These are phyloP conservation scores for Anastatica hierochuntica DNA, from an alignment of 345 rosid genomes.

Conservation along the genomic window DNA sequence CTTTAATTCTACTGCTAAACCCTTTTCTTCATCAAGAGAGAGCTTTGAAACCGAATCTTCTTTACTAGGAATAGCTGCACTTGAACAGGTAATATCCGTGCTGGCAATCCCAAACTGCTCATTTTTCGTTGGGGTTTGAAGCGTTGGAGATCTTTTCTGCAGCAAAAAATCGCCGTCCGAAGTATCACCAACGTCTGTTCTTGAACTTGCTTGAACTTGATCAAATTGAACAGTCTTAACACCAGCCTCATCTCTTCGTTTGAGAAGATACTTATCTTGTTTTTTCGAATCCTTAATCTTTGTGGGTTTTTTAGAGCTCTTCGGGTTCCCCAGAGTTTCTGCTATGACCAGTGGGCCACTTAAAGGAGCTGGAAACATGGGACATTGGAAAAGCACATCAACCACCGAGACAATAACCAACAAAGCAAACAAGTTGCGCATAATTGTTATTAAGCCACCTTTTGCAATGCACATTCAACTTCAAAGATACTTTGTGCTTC, in stretches of 20 bases:
- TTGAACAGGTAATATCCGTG: slow-evolving; percentile 27
- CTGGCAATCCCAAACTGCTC: slow-evolving; percentile 31
- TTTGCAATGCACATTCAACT: neutral
- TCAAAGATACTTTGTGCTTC: slow-evolving; percentile 1
- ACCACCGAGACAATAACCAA: too few species aligned
- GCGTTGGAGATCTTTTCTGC: too few species aligned
- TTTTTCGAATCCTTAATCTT: slow-evolving; percentile 75
- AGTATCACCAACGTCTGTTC: slow-evolving; percentile 24
- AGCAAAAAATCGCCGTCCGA: too few species aligned
- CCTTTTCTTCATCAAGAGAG: slow-evolving; percentile 24
- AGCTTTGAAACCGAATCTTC: too few species aligned
- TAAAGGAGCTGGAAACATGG: slow-evolving; percentile 64
- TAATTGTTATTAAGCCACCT: neutral
- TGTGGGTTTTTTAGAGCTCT: slow-evolving; percentile 46
- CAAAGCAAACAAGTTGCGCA: too few species aligned
- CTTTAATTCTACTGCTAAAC: slow-evolving; percentile 17
- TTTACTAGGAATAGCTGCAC: slow-evolving; percentile 29
- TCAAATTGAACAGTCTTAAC: slow-evolving; percentile 26
- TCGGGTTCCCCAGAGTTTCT: slow-evolving; percentile 58
- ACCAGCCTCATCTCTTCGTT: slow-evolving; percentile 61
- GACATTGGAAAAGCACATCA: too few species aligned
- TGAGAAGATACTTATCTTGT: slow-evolving; percentile 72
- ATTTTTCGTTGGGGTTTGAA: slow-evolving; percentile 31
- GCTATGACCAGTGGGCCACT: slow-evolving; percentile 95
- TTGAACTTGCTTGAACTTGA: slow-evolving; percentile 32